phyloP scores from a whole-genome alignment of 306 rosid species.

The Styphnolobium japonicum region DNA sequence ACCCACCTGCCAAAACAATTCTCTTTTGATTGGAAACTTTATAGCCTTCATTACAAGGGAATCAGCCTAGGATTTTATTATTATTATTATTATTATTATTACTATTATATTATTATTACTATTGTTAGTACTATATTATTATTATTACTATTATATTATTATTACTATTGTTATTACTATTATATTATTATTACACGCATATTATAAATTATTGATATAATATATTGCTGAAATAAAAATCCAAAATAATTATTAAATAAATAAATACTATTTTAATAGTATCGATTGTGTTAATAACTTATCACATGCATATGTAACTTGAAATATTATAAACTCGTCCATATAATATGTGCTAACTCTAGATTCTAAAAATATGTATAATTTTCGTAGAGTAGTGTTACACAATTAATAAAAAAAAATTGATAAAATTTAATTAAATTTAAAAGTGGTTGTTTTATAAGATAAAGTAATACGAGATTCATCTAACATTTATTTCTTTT shows the following conservation, averaged over 20 bases:
- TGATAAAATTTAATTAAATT: too few relatives aligned
- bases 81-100: background rate
- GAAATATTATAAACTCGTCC: background rate
- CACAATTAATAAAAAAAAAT: too few relatives aligned
- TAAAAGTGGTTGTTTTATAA: too few relatives aligned
- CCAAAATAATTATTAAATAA: background rate
- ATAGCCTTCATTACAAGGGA: background rate
- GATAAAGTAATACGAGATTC: too few relatives aligned
- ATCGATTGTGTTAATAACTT: background rate
- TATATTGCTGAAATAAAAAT: too few relatives aligned
- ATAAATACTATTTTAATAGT: background rate
- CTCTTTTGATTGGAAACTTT: background rate
- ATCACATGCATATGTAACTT: background rate
- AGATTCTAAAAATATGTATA: background rate
- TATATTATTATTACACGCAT: too few relatives aligned
- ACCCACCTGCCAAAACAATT: conserved; percentile 31
- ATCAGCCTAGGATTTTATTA: background rate
- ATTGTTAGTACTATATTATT: too few relatives aligned
- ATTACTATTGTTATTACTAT: too few relatives aligned
- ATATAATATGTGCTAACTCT: background rate
- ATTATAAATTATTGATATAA: too few relatives aligned
- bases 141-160: too few relatives aligned
- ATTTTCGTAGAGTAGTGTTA: too few relatives aligned
- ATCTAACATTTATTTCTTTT: background rate
- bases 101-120: too few relatives aligned